phyloP scores from a whole-genome alignment of 2,329 filamentous ascomycete species.

The Cladosporium sp. region DNA sequence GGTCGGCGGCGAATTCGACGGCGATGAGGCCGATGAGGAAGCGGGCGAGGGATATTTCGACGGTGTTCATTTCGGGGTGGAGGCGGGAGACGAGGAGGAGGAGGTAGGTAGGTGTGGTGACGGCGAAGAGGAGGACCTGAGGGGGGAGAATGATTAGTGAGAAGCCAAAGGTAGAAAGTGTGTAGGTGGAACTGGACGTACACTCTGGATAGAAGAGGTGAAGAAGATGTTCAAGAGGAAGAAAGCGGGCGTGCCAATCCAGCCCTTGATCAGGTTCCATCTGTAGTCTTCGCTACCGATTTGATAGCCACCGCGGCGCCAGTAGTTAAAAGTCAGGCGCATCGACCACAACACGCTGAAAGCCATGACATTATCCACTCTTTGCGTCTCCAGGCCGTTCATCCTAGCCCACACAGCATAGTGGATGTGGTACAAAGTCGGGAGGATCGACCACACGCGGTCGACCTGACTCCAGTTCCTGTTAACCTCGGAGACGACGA shows the following conservation, averaged over 20 bases:
- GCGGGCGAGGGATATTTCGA: constrained; percentile 57
- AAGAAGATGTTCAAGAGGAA: constrained; percentile 86
- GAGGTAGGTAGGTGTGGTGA: constrained; percentile 79
- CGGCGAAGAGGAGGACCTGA: constrained; percentile 68
- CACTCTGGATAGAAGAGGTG: constrained; percentile 73
- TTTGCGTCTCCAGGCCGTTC: constrained; percentile 63
- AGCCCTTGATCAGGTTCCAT: constrained; percentile 71
- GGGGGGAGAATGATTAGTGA: constrained; percentile 7
- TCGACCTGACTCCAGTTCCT: constrained; percentile 97
- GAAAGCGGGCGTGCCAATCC: constrained; percentile 63
- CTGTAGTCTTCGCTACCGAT: constrained; percentile 92
- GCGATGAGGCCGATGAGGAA: constrained; percentile 54
- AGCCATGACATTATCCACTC: constrained; percentile 67
- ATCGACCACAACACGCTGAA: constrained; percentile 66
- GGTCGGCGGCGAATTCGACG: constrained; percentile 78
- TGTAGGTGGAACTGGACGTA: constrained; percentile 27
- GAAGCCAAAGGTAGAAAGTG: not conserved
- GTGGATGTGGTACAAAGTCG: constrained; percentile 80
- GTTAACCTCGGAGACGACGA: constrained; percentile 78
- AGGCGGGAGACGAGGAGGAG: constrained; percentile 68
- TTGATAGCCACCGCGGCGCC: constrained; percentile 86
- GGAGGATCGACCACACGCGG: constrained; percentile 84
- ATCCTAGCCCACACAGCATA: constrained; percentile 78
- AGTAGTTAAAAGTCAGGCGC: constrained; percentile 91
- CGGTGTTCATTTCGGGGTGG: constrained; percentile 45